Conservation (phyloP, 257 asterid species). For the Salvia miltiorrhiza region DNA sequence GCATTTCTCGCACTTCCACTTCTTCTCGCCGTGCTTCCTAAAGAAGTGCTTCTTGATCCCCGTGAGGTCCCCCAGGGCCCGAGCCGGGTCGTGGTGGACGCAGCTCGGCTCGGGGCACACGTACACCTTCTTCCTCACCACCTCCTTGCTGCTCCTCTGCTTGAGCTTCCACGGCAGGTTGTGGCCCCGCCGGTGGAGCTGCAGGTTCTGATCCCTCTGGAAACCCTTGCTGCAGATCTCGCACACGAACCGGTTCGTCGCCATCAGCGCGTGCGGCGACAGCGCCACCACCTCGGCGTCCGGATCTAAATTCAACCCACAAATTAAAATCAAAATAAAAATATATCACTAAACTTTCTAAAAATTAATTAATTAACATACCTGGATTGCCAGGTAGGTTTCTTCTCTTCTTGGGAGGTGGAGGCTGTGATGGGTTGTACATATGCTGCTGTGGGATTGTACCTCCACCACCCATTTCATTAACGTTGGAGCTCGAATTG, state of each 20-base stretch:
- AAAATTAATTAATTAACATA: too few species aligned
- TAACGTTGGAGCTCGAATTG: conserved; percentile 44
- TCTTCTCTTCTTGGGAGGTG: conserved; percentile 57
- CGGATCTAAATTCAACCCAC: conserved; percentile 38
- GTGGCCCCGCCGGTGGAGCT: conserved; percentile 69
- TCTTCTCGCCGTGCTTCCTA: conserved; percentile 76
- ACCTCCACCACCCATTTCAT: conserved; percentile 28
- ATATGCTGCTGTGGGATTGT: conserved; percentile 18
- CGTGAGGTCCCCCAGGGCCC: conserved; percentile 69
- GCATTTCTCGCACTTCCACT: conserved; percentile 75
- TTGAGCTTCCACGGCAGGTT: conserved; percentile 76
- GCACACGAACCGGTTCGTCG: conserved; percentile 68
- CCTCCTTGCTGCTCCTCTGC: conserved; percentile 53
- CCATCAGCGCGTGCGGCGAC: conserved; percentile 59
- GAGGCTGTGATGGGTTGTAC: conserved; percentile 34
- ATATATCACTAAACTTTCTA: neutral
- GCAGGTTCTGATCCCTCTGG: conserved; percentile 71
- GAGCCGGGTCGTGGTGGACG: conserved; percentile 59
- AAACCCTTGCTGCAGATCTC: conserved; percentile 79
- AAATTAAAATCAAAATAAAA: neutral
- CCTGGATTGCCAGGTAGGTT: conserved; percentile 83
- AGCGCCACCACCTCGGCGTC: conserved; percentile 69
- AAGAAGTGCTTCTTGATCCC: conserved; percentile 69
- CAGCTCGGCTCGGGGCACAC: conserved; percentile 68
- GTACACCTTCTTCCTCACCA: conserved; percentile 52